Base-by-base conservation (phyloP, 169 alveolate genomes). In the Plasmodium sp. region DNA sequence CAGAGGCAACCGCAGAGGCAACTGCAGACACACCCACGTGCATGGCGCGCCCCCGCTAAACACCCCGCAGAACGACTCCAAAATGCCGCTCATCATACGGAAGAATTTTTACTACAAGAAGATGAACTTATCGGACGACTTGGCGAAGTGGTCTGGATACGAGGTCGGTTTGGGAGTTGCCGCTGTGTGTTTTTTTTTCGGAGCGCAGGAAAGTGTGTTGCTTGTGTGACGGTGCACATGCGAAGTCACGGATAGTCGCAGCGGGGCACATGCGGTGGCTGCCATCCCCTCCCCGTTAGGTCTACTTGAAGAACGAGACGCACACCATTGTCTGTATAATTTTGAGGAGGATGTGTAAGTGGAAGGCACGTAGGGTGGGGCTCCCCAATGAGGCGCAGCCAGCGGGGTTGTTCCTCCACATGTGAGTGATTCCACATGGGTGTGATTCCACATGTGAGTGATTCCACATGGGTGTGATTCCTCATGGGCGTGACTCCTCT, bases 111-210 rank as follows among this genome's bases (percentile, higher is more conserved):
- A 95, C 81, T 27, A 81, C 43, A 95, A 95, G 72, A 92, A 83
- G 72, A 92, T 92, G 96, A 92, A 95, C 62, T 84, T 95, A 18
- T 51, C 95, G 16, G 96, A 92, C 43, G 96, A 95, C 27, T 56
- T 91, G 33, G 92, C 97, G 12, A 81, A 82, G 74, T 91, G 93
- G 95, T 45, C 94, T 16, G 95, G 94, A 41, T 91, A 81, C 58
- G 94, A 93, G 84, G 92, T 75, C 58, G 41, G 62, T 5, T 14
- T 34, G 16, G 5, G 36, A 62, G 36, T 62, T 62, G n/a, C 58
- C 18, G 14, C 5, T 10, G 58, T 48, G 58, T 48, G n/a, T 48
- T 10, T 48, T 10, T 48, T 62, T 62, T 62, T 62, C 31, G 73
- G 73, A 56, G 73, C 7, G 73, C 7, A 56, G 73, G 3, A 56